Percentiles rank a stretch among this genome's conserved stretches.
phyloP scores from a whole-genome alignment of 2,329 filamentous ascomycete genomes.

The Paraconiothyrium sp. region DNA sequence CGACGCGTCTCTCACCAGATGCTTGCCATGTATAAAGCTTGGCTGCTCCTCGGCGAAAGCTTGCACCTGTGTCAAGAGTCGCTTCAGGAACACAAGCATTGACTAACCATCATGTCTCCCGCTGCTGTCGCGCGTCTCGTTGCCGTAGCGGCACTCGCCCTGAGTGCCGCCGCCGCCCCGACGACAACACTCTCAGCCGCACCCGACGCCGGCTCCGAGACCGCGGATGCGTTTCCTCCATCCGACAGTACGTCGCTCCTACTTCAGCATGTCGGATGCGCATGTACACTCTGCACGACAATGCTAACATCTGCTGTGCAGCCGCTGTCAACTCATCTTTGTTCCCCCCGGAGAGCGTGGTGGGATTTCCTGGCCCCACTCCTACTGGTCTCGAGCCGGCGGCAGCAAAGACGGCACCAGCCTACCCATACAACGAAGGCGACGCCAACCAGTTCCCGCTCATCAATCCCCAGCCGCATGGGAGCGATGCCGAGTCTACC shows the following conservation, averaged over 20 bases:
- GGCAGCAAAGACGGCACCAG: slow-evolving; percentile 39
- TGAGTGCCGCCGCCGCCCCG: slow-evolving; percentile 12
- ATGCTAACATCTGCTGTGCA: background rate
- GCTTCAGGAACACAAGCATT: background rate
- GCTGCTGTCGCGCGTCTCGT: background rate
- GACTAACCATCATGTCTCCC: background rate
- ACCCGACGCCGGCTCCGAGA: slow-evolving; percentile 27
- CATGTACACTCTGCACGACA: background rate
- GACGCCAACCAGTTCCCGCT: slow-evolving; percentile 34
- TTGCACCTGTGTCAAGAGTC: background rate
- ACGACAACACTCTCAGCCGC: slow-evolving; percentile 29
- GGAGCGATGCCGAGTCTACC: slow-evolving; percentile 24
- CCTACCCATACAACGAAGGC: slow-evolving; percentile 41
- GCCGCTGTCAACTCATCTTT: slow-evolving; percentile 1
- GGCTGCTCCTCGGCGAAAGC: slow-evolving; percentile 4
- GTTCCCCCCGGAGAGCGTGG: background rate
- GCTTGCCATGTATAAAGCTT: slow-evolving; percentile 6
- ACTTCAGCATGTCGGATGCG: background rate
- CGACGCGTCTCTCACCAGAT: background rate
- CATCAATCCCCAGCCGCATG: slow-evolving; percentile 34
- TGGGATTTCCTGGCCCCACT: slow-evolving; percentile 30
- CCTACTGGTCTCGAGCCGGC: slow-evolving; percentile 39
- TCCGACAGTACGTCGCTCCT: slow-evolving; percentile 32
- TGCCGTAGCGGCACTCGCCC: background rate
- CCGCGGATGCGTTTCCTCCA: slow-evolving; percentile 34